Evolutionary conservation across 2,329 filamentous ascomycete species (phyloP).

Genomic region (Didymella pinodella): DNA sequence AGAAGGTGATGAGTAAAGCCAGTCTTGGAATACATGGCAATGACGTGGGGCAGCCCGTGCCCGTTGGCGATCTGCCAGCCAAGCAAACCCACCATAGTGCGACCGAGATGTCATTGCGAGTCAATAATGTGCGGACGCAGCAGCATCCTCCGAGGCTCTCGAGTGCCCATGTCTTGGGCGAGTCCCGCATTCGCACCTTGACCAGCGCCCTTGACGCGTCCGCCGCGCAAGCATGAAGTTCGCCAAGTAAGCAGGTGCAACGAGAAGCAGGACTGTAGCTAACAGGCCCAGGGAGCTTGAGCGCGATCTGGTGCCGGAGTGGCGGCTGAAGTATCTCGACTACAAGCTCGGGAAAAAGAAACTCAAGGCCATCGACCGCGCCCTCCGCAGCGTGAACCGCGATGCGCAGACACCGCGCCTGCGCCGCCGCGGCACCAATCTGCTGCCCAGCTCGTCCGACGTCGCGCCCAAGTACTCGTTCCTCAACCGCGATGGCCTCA

Average conservation of each 20-base stretch:
- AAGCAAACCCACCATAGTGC: constrained; percentile 10
- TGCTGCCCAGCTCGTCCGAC: constrained; percentile 46
- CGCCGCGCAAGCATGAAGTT: constrained; percentile 62
- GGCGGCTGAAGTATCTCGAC: constrained; percentile 91
- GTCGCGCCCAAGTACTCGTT: constrained; percentile 54
- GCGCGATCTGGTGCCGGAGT: constrained; percentile 89
- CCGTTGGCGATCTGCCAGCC: constrained; percentile 4
- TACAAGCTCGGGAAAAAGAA: constrained; percentile 95
- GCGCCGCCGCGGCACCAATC: constrained; percentile 46
- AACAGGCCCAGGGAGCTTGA: constrained; percentile 71
- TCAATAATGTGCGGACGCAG: background rate
- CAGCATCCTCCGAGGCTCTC: background rate
- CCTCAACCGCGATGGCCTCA: constrained; percentile 45
- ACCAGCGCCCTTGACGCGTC: constrained; percentile 21
- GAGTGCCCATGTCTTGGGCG: constrained; percentile 2
- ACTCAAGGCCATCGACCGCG: constrained; percentile 80
- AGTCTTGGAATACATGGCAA: background rate
- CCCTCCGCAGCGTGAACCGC: constrained; percentile 67
- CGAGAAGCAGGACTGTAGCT: constrained; percentile 10
- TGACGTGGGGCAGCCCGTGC: constrained; percentile 8
- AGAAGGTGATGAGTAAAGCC: background rate
- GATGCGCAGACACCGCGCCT: constrained; percentile 54
- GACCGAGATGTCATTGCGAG: constrained; percentile 7
- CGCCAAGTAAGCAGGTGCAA: constrained; percentile 59
- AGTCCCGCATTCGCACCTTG: background rate